Evolutionary conservation across 1,284 basidiomycete genomes (phyloP), one percentile per base, ranked within the genome.

Genomic region (Trametes sp.): DNA sequence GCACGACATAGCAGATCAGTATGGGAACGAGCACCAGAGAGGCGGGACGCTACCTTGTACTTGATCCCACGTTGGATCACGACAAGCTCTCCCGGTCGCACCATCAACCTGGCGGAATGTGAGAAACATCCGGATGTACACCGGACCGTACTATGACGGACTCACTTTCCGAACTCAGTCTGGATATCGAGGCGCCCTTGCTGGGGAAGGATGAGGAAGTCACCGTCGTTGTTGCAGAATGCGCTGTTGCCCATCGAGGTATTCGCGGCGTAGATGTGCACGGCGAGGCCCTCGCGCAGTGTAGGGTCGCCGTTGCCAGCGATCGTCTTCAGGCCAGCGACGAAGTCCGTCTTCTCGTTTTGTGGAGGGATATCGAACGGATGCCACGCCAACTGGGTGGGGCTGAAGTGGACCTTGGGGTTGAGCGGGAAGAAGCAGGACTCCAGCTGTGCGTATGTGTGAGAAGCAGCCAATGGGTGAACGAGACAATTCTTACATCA

Each of bases 311-410:
- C 88, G 57, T 85, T 86, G 0, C 89, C 88, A 10, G 82, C 84
- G 24, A 90, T 69, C 0, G 89, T 89, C 75, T 87, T 86, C 49
- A 91, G 69, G 2, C 88, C 87, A 42, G 85, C 77, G 36, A 89
- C 77, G 66, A 89, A 90, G 70, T 90, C 85, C 38, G 84, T 80
- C 46, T 79, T 77, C 24, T 74, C 73, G 8, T 68, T 67, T n/a
- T 75, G 76, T 0, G 77, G 51, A 4, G 87, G 87, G 36, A 90
- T 75, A 29, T 82, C 80, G 72, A 89, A 83, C 0, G 88, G 87
- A 65, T 83, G 80, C 89, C 89, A 92, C 19, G 86, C 85, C 31
- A 89, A 81, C 68, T 90, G 88, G 11, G 87, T 88, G 0, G 88
- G 85, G 62, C 84, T 87, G 59, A 83, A 78, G 61, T 86, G 83